These are phyloP conservation scores for Flueggea neowawraea DNA, from an alignment of 441 rosid genomes.

Conservation along the genomic window DNA sequence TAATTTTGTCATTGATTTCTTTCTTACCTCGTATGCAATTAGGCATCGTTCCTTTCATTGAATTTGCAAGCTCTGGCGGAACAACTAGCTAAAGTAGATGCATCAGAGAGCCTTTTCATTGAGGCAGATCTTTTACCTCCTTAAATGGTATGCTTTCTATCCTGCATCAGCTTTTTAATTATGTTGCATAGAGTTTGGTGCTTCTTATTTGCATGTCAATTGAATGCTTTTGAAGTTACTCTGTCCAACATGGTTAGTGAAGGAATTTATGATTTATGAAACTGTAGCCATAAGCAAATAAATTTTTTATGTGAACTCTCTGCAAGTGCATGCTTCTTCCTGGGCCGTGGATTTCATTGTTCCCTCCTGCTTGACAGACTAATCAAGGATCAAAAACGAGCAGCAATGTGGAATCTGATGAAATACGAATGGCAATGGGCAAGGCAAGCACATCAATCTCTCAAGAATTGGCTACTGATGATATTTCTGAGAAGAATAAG, in stretches of 20 bases:
- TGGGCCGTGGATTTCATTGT: too few relatives aligned
- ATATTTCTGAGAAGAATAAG: slow-evolving; percentile 19
- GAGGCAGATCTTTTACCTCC: slow-evolving; percentile 64
- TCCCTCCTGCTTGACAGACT: slow-evolving; percentile 21
- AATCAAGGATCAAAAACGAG: slow-evolving; percentile 17
- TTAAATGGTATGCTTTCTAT: slow-evolving; percentile 44
- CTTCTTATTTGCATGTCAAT: not conserved
- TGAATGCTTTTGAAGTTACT: too few relatives aligned
- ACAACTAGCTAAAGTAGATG: slow-evolving; percentile 57
- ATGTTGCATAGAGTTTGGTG: not conserved
- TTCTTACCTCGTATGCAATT: not conserved
- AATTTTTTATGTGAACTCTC: too few relatives aligned
- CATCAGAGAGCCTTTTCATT: slow-evolving; percentile 66
- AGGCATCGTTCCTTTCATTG: slow-evolving; percentile 68
- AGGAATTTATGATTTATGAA: too few relatives aligned
- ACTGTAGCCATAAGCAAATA: too few relatives aligned
- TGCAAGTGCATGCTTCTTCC: too few relatives aligned
- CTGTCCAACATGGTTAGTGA: too few relatives aligned
- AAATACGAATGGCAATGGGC: slow-evolving; percentile 12
- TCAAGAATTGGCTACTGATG: not conserved
- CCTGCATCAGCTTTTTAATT: not conserved
- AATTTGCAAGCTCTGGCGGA: slow-evolving; percentile 58
- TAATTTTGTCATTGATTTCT: not conserved
- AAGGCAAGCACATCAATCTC: slow-evolving; percentile 8
- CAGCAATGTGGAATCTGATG: slow-evolving; percentile 19